Evolutionary conservation across 345 rosid species (phyloP), one percentile per base, ranked within the genome.

Genomic region (Eucalyptus tenuipes): DNA sequence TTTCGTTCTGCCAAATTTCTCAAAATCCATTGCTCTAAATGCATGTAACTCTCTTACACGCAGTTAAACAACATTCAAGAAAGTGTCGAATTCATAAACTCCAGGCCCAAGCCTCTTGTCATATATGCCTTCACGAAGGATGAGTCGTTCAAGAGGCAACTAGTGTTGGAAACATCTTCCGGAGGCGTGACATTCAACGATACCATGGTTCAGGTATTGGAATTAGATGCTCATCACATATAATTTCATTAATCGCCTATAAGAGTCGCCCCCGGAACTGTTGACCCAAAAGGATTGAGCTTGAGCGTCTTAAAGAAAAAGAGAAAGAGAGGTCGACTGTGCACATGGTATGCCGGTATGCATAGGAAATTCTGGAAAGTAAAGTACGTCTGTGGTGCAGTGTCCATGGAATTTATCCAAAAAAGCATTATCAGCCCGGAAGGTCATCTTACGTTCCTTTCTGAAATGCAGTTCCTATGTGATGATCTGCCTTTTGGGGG

Each of bases 401-500:
- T 18, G 82, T 37, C 82, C 82, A 37, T 37, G 27, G 12, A 71
- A 18, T n/a, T 61, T 42, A 48, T 47, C 37, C 12, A 85, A 27
- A 13, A 47, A 22, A 45, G 55, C 49, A 85, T n/a, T n/a, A 14
- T 64, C 75, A n/a, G 75, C 20, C 75, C 75, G 5, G 75, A n/a
- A 64, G 37, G 27, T 71, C 42, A 71, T 71, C 82, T 37, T 71
- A 71, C 42, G 45, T 37, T 71, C 82, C 45, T 37, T 37, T 20
- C 15, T 71, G 45, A 50, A 85, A n/a, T 92, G 93, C 94, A 97
- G 99, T 95, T 93, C 89, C 1, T 93, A 57, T 93, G 95, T 89
- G 98, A 96, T 88, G 88, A 88, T 20, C 89, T 96, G 59, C 99
- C 99, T 25, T 97, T 97, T 85, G 99, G 99, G 89, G 99, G 99